Conservation (phyloP, 2,329 filamentous ascomycete species). For the Colletotrichum camelliae region DNA sequence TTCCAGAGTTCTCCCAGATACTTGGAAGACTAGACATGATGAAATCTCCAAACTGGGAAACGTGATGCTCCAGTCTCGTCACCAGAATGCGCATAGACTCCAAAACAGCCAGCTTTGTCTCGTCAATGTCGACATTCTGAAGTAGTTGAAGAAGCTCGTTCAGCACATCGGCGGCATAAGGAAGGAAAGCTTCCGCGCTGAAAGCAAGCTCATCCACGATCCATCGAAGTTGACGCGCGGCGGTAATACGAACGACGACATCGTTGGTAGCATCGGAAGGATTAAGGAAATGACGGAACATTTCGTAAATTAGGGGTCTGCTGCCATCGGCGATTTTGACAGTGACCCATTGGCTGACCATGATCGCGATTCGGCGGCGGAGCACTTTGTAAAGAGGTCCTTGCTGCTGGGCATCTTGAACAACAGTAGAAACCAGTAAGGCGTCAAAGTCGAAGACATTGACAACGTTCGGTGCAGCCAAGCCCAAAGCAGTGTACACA, state of each 20-base stretch:
- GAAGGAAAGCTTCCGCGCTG: slow-evolving; percentile 72
- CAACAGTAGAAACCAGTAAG: slow-evolving; percentile 77
- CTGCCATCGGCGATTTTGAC: slow-evolving; percentile 75
- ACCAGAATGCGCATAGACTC: slow-evolving; percentile 86
- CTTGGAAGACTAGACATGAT: slow-evolving; percentile 81
- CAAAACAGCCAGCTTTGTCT: slow-evolving; percentile 89
- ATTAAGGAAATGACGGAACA: slow-evolving; percentile 86
- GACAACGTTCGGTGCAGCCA: slow-evolving; percentile 79
- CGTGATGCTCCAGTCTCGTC: slow-evolving; percentile 78
- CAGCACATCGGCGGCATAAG: slow-evolving; percentile 77
- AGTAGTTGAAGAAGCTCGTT: slow-evolving; percentile 78
- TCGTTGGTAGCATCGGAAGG: slow-evolving; percentile 82
- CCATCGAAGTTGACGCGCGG: slow-evolving; percentile 81
- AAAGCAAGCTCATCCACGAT: slow-evolving; percentile 89
- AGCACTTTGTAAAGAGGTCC: slow-evolving; percentile 76
- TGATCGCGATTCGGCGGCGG: slow-evolving; percentile 84
- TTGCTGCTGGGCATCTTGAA: slow-evolving; percentile 75
- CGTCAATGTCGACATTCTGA: slow-evolving; percentile 78
- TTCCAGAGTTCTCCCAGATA: slow-evolving; percentile 83
- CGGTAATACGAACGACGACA: slow-evolving; percentile 88
- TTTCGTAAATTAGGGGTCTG: slow-evolving; percentile 80
- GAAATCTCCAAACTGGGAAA: slow-evolving; percentile 72
- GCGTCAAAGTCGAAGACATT: slow-evolving; percentile 82
- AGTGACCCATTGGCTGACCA: slow-evolving; percentile 88
- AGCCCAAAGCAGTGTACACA: slow-evolving; percentile 89